These are phyloP conservation scores for Salix brachista DNA, from an alignment of 345 rosid species.

Conservation along the genomic window DNA sequence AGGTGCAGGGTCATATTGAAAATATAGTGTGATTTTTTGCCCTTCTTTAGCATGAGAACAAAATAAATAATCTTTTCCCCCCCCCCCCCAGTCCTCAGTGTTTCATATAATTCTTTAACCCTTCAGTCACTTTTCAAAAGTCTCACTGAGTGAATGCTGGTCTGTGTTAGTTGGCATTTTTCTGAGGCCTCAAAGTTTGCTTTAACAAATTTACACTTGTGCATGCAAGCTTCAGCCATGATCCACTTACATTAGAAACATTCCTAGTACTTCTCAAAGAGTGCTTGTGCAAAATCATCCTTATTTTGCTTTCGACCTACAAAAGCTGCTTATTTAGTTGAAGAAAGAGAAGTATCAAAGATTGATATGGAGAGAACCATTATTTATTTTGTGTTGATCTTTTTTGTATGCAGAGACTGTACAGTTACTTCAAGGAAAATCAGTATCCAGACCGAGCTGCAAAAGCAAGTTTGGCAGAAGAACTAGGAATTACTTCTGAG, in stretches of 20 bases:
- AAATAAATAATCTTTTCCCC: not conserved
- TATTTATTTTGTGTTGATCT: not conserved
- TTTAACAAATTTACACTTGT: not conserved
- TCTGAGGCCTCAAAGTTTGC: not conserved
- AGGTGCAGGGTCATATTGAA: not conserved
- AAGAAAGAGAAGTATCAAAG: not conserved
- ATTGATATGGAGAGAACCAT: not conserved
- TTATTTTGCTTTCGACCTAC: too few species aligned
- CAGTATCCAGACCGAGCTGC: slow-evolving; percentile 62
- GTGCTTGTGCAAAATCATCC: too few species aligned
- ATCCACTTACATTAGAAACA: not conserved
- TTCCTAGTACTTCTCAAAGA: not conserved
- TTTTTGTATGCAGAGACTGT: slow-evolving; percentile 49
- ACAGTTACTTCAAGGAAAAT: slow-evolving; percentile 51
- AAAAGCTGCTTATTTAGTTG: not conserved
- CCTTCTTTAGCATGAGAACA: not conserved
- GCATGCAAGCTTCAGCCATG: not conserved
- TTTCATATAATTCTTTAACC: not conserved
- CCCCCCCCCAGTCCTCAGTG: not conserved
- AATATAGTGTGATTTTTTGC: not conserved
- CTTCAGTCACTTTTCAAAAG: not conserved
- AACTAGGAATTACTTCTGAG: slow-evolving; percentile 49
- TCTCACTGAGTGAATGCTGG: not conserved
- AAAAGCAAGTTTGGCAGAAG: slow-evolving; percentile 58
- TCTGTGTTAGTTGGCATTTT: not conserved